A percentile compares a stretch with the other conserved stretches of the same genome.
Conservation (phyloP, 2,329 filamentous ascomycete genomes). For the Fusarium cyanostomum region DNA sequence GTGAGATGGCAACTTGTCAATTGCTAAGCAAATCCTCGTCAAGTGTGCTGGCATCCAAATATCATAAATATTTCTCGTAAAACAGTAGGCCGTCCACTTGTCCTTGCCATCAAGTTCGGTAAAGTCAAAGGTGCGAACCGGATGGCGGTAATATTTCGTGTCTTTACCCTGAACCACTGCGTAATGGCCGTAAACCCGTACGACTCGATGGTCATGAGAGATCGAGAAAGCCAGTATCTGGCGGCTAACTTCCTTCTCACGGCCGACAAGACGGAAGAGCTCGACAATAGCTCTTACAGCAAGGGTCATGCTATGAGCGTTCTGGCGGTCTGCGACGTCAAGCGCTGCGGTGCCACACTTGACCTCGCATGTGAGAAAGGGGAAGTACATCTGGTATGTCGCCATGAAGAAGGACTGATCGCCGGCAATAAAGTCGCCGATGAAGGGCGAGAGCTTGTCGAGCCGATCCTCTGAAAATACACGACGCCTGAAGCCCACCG, state of each 20-base stretch:
- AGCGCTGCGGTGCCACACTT: constrained; percentile 53
- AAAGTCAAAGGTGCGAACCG: constrained; percentile 48
- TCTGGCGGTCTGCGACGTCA: constrained; percentile 51
- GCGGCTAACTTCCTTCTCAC: constrained; percentile 51
- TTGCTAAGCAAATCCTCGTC: constrained; percentile 14
- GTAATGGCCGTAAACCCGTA: constrained; percentile 55
- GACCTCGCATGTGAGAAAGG: constrained; percentile 59
- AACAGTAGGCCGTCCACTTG: constrained; percentile 10
- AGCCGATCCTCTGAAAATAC: constrained; percentile 57
- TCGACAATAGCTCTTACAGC: constrained; percentile 52
- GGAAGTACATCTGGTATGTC: constrained; percentile 59
- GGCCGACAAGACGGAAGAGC: constrained; percentile 50
- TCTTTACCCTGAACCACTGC: constrained; percentile 48
- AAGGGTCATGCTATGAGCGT: constrained; percentile 53
- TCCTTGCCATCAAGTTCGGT: constrained; percentile 20
- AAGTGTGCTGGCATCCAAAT: constrained; percentile 7
- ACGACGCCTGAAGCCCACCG: constrained; percentile 51
- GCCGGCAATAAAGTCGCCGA: constrained; percentile 46
- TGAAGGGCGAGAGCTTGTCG: constrained; percentile 51
- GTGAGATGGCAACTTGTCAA: constrained; percentile 15
- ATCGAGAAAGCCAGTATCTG: constrained; percentile 56
- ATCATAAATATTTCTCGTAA: constrained; percentile 17
- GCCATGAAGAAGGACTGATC: constrained; percentile 55
- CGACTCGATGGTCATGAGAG: constrained; percentile 43
- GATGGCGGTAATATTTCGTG: constrained; percentile 51